Percentiles rank a stretch among this genome's conserved stretches.
phyloP scores from a whole-genome alignment of 2,329 filamentous ascomycete genomes.

The Ustulina deusta region DNA sequence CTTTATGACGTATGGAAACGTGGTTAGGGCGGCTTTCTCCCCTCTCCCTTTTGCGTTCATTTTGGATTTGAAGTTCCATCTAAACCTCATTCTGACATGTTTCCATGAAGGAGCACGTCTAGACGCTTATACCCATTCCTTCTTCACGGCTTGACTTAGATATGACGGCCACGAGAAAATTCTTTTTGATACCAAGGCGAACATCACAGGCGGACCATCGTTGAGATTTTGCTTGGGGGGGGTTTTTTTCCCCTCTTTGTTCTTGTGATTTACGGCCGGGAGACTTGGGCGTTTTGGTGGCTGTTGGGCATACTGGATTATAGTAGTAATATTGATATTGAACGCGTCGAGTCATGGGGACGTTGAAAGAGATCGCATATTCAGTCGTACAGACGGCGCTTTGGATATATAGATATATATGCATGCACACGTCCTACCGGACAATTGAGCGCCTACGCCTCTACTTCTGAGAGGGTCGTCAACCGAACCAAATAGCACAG shows the following conservation, averaged over 20 bases:
- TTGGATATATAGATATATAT: conserved; percentile 31
- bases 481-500: background rate
- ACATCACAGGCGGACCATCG: conserved; percentile 17
- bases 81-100: conserved; percentile 13
- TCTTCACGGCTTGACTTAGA: conserved; percentile 1
- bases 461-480: background rate
- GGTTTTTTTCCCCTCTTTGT: background rate
- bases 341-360: conserved; percentile 4
- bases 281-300: conserved; percentile 25
- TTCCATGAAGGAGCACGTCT: conserved; percentile 32
- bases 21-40: conserved; percentile 6
- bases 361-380: conserved; percentile 14
- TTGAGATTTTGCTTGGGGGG: conserved; percentile 26
- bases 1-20: conserved; percentile 10
- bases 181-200: conserved; percentile 27
- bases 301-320: conserved; percentile 27
- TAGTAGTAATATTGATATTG: conserved; percentile 13
- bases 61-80: background rate
- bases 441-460: conserved; percentile 22
- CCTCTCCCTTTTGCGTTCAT: background rate
- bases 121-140: conserved; percentile 30
- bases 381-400: conserved; percentile 10
- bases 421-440: conserved; percentile 32
- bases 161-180: conserved; percentile 17
- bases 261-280: background rate